Conservation (phyloP, 768 basidiomycete species). For the Panellus pusillus region DNA sequence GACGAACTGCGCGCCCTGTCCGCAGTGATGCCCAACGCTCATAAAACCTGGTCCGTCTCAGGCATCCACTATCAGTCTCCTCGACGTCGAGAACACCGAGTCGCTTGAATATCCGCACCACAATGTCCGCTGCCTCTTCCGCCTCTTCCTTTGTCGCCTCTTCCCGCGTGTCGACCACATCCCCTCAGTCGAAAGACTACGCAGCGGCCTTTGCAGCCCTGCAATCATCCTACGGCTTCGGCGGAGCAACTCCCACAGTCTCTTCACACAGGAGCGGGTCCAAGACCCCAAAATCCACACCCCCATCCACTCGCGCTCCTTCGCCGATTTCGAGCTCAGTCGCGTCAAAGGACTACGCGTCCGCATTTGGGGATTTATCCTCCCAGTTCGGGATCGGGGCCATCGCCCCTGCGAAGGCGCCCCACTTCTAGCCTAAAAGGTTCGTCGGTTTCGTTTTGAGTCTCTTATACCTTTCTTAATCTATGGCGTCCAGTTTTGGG, state of each 20-base stretch:
- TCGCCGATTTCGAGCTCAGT: not conserved
- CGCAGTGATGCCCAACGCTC: too few species aligned
- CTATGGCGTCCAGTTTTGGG: too few species aligned
- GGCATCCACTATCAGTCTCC: too few species aligned
- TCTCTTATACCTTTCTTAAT: not conserved
- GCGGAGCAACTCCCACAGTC: not conserved
- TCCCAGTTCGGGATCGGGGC: not conserved
- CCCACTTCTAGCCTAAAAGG: not conserved
- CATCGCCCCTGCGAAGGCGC: not conserved
- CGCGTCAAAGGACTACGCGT: not conserved
- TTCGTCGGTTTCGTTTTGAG: not conserved
- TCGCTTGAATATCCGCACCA: too few species aligned
- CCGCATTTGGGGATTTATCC: slow-evolving; percentile 3
- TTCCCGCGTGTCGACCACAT: not conserved
- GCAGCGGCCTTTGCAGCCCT: slow-evolving; percentile 6
- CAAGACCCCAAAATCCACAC: not conserved
- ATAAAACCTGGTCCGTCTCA: too few species aligned
- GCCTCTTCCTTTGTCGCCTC: not conserved
- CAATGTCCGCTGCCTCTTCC: not conserved
- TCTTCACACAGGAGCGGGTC: not conserved
- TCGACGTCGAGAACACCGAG: too few species aligned
- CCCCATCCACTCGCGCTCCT: not conserved
- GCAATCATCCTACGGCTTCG: slow-evolving; percentile 1
- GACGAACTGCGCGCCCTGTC: too few species aligned
- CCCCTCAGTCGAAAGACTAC: slow-evolving; percentile 4